These are phyloP conservation scores for Buddleja alternifolia DNA, from an alignment of 257 asterid species.

Conservation along the genomic window DNA sequence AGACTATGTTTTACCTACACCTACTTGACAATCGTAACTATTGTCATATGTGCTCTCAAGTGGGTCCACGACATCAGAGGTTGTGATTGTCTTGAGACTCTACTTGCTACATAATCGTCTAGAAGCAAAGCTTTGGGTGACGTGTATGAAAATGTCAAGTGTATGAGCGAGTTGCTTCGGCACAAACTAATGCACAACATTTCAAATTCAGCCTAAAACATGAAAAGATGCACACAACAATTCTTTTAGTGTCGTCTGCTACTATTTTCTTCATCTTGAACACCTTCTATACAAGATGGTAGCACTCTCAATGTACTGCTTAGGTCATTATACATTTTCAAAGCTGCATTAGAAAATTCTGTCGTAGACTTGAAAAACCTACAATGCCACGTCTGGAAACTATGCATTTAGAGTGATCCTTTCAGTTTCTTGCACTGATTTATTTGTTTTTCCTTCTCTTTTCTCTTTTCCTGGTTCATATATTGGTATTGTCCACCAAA, in stretches of 20 bases:
- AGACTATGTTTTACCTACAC: no score
- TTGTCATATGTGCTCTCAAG: no score
- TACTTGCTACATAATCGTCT: no score
- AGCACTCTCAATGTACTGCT: slow-evolving; percentile 37
- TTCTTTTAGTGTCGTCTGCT: slow-evolving; percentile 44
- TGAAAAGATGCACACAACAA: slow-evolving; percentile 19
- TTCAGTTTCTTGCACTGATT: slow-evolving; percentile 72
- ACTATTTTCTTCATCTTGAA: slow-evolving; percentile 45
- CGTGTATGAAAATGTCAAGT: no score
- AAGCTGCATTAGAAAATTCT: slow-evolving; percentile 69
- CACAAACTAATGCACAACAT: slow-evolving; percentile 48
- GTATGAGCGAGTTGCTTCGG: slow-evolving; percentile 89
- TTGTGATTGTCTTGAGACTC: no score
- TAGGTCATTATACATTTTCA: slow-evolving; percentile 64
- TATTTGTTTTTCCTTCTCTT: slow-evolving; percentile 80
- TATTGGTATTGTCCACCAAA: no score
- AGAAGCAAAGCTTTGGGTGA: no score
- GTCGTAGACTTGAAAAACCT: slow-evolving; percentile 72
- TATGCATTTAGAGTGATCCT: slow-evolving; percentile 63
- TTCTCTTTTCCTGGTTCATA: no score
- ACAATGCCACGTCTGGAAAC: slow-evolving; percentile 79
- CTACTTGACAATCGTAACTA: no score
- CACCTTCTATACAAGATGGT: slow-evolving; percentile 47
- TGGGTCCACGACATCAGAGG: no score
- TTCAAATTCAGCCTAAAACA: slow-evolving; percentile 24